A percentile compares a stretch with the other conserved stretches of the same genome.
These are phyloP conservation scores for Trichoderma guizhouense DNA, from an alignment of 2,329 filamentous ascomycete genomes.

Conservation along the genomic window DNA sequence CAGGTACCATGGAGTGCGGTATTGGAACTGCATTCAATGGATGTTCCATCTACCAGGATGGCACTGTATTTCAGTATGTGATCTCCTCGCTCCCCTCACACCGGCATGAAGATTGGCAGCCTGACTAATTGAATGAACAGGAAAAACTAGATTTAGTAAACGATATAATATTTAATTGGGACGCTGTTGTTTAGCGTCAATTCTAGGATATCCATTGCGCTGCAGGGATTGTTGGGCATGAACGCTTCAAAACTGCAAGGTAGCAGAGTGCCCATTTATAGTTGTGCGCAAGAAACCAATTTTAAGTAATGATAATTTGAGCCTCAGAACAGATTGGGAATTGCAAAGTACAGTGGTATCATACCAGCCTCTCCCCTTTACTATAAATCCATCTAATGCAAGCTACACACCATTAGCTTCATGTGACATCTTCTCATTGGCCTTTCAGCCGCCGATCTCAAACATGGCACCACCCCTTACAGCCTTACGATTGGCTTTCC, in stretches of 20 bases:
- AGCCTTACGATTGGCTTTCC: not conserved
- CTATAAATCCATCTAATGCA: not conserved
- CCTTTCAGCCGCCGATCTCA: not conserved
- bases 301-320: not conserved
- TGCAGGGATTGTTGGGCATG: not conserved
- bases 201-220: not conserved
- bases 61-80: not conserved
- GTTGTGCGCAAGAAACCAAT: not conserved
- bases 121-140: not conserved
- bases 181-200: not conserved
- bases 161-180: not conserved
- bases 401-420: not conserved
- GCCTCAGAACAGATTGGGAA: not conserved
- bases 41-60: conserved; percentile 10
- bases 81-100: not conserved
- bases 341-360: not conserved
- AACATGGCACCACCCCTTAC: not conserved
- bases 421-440: not conserved
- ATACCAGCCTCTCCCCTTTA: not conserved
- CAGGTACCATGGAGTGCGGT: not conserved
- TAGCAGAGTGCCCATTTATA: not conserved
- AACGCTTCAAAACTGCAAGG: not conserved
- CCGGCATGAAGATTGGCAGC: not conserved
- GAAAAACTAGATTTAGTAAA: not conserved
- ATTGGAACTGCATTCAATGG: not conserved